phyloP scores from a whole-genome alignment of 2,329 filamentous ascomycete species.

The Claviceps citrina region DNA sequence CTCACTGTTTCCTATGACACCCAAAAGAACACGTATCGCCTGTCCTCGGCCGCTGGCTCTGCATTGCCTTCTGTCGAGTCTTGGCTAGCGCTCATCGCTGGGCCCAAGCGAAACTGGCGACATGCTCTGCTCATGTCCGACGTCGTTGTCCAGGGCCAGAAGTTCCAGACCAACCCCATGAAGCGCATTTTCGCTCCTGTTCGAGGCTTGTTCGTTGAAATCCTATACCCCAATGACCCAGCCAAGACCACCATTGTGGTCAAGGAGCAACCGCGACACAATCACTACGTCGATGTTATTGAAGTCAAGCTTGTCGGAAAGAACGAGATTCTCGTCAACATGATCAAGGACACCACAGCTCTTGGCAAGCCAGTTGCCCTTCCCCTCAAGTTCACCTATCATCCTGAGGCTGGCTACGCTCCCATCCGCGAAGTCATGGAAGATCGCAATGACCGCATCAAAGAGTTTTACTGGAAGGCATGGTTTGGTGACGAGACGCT shows the following conservation, averaged over 20 bases:
- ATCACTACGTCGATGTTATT: constrained; percentile 76
- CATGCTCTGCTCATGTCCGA: constrained; percentile 90
- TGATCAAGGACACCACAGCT: constrained; percentile 87
- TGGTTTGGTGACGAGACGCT: constrained; percentile 86
- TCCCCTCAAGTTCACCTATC: constrained; percentile 79
- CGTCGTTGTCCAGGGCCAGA: constrained; percentile 85
- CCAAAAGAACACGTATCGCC: constrained; percentile 68
- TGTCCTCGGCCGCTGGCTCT: constrained; percentile 60
- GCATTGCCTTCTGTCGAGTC: constrained; percentile 63
- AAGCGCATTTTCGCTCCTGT: constrained; percentile 78
- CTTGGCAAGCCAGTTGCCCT: constrained; percentile 69
- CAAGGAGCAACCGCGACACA: constrained; percentile 72
- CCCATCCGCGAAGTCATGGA: constrained; percentile 95
- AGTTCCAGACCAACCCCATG: constrained; percentile 95
- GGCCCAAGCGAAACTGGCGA: constrained; percentile 75
- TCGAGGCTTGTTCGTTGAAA: constrained; percentile 78
- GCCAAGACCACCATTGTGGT: constrained; percentile 72
- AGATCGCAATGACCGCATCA: constrained; percentile 90
- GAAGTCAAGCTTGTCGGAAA: constrained; percentile 62
- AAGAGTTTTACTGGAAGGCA: constrained; percentile 96
- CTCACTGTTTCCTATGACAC: constrained; percentile 66
- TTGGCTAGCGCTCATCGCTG: constrained; percentile 81
- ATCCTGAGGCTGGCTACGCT: constrained; percentile 91
- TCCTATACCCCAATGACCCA: constrained; percentile 66
- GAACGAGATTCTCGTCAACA: constrained; percentile 70